A percentile compares a stretch with the other conserved stretches of the same genome.
phyloP scores from a whole-genome alignment of 2,329 filamentous ascomycete genomes.

The Penicillium decumbens region DNA sequence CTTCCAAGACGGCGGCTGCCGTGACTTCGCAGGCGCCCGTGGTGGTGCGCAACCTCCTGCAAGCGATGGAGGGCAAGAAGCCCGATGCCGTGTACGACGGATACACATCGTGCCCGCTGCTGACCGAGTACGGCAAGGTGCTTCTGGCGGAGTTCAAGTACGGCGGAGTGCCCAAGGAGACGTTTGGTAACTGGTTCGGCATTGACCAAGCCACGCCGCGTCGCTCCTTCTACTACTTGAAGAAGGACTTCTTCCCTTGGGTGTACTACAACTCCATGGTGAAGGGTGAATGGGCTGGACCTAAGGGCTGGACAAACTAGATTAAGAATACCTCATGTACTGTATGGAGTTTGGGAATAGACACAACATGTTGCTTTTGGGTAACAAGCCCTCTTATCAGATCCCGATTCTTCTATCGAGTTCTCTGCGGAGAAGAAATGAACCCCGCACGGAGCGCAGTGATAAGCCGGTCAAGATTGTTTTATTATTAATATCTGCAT shows the following conservation, averaged over 20 bases:
- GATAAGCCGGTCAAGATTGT: slow-evolving; percentile 1
- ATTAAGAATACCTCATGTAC: not conserved
- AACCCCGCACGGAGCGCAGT: not conserved
- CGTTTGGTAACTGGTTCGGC: slow-evolving; percentile 52
- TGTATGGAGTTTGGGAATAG: slow-evolving; percentile 1
- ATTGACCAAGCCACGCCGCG: slow-evolving; percentile 56
- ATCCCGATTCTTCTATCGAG: not conserved
- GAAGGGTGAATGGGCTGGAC: slow-evolving; percentile 59
- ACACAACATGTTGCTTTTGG: not conserved
- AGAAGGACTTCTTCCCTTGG: slow-evolving; percentile 66
- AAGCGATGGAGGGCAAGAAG: slow-evolving; percentile 45
- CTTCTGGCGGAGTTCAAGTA: slow-evolving; percentile 64
- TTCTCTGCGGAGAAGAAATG: not conserved
- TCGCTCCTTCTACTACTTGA: slow-evolving; percentile 57
- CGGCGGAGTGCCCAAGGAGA: slow-evolving; percentile 59
- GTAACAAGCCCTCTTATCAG: not conserved
- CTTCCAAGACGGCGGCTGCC: slow-evolving; percentile 54
- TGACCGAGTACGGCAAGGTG: slow-evolving; percentile 58
- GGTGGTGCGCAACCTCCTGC: slow-evolving; percentile 48
- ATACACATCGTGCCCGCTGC: slow-evolving; percentile 54
- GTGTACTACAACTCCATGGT: slow-evolving; percentile 59
- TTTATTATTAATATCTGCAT: slow-evolving; percentile 9
- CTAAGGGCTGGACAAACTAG: slow-evolving; percentile 48
- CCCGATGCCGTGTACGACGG: slow-evolving; percentile 49
- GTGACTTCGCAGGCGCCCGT: slow-evolving; percentile 51